These are phyloP conservation scores for Coprinopsis cinerea DNA, from an alignment of 768 basidiomycete species.

Conservation along the genomic window DNA sequence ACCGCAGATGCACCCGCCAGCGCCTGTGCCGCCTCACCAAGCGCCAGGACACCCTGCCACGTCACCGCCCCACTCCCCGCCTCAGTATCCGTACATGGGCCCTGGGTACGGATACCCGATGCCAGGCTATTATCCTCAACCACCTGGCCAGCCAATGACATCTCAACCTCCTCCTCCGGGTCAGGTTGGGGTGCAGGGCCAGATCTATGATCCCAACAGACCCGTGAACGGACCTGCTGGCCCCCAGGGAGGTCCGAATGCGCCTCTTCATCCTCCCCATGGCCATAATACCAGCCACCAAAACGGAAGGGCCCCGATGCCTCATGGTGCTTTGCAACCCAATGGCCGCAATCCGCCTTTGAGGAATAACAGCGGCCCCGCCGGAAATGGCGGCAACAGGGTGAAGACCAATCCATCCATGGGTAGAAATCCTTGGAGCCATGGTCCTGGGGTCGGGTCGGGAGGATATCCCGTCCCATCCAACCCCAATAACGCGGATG, in stretches of 20 bases:
- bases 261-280: slow-evolving; percentile 15
- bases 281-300: slow-evolving; percentile 17
- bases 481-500: slow-evolving; percentile 31
- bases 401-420: slow-evolving; percentile 29
- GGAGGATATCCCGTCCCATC: slow-evolving; percentile 35
- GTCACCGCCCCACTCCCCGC: slow-evolving; percentile 15
- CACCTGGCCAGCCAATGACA: slow-evolving; percentile 22
- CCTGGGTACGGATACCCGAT: slow-evolving; percentile 16
- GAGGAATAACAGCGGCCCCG: slow-evolving; percentile 22
- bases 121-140: slow-evolving; percentile 25
- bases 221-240: slow-evolving; percentile 16
- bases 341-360: slow-evolving; percentile 15
- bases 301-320: slow-evolving; percentile 12
- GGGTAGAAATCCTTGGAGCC: slow-evolving; percentile 59
- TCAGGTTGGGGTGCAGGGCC: slow-evolving; percentile 15
- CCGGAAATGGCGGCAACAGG: slow-evolving; percentile 26
- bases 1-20: slow-evolving; percentile 11
- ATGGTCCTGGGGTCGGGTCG: slow-evolving; percentile 55
- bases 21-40: slow-evolving; percentile 10
- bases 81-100: slow-evolving; percentile 13
- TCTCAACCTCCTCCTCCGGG: slow-evolving; percentile 18
- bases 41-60: slow-evolving; percentile 3
- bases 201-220: slow-evolving; percentile 13
- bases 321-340: slow-evolving; percentile 21
- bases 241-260: slow-evolving; percentile 14